These are phyloP conservation scores for Tuber indicum DNA, from an alignment of 495 filamentous ascomycete species.

Conservation along the genomic window DNA sequence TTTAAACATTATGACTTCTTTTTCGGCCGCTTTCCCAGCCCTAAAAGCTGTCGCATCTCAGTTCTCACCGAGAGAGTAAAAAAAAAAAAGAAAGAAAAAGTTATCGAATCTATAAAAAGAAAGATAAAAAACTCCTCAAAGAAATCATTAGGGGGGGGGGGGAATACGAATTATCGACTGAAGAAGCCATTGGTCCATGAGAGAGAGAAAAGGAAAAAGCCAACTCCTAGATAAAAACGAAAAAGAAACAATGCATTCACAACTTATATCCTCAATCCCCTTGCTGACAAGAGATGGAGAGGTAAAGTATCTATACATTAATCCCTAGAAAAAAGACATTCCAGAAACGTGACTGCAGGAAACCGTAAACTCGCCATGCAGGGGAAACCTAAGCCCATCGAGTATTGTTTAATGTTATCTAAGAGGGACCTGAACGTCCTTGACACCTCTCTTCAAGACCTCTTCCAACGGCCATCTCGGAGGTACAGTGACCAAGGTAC, in stretches of 20 bases:
- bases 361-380: neutral
- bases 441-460: slow-evolving; percentile 67
- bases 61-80: neutral
- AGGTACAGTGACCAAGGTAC: slow-evolving; percentile 52
- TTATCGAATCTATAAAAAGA: slow-evolving; percentile 16
- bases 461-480: slow-evolving; percentile 79
- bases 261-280: slow-evolving; percentile 9
- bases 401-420: slow-evolving; percentile 45
- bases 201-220: slow-evolving; percentile 16
- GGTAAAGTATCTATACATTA: slow-evolving; percentile 21
- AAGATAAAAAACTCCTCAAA: slow-evolving; percentile 23
- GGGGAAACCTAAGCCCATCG: slow-evolving; percentile 7
- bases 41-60: neutral
- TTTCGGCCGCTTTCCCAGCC: neutral
- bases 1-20: neutral
- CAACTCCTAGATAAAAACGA: slow-evolving; percentile 12
- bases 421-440: slow-evolving; percentile 68
- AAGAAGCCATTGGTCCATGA: slow-evolving; percentile 25
- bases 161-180: slow-evolving; percentile 24
- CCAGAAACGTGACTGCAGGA: neutral
- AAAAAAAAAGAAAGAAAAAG: slow-evolving; percentile 8
- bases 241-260: slow-evolving; percentile 14
- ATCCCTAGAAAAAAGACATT: slow-evolving; percentile 27
- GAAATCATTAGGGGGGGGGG: slow-evolving; percentile 14
- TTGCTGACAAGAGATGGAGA: neutral